These are phyloP conservation scores for Waltergamsia citrina DNA, from an alignment of 2,329 filamentous ascomycete species.

Conservation along the genomic window DNA sequence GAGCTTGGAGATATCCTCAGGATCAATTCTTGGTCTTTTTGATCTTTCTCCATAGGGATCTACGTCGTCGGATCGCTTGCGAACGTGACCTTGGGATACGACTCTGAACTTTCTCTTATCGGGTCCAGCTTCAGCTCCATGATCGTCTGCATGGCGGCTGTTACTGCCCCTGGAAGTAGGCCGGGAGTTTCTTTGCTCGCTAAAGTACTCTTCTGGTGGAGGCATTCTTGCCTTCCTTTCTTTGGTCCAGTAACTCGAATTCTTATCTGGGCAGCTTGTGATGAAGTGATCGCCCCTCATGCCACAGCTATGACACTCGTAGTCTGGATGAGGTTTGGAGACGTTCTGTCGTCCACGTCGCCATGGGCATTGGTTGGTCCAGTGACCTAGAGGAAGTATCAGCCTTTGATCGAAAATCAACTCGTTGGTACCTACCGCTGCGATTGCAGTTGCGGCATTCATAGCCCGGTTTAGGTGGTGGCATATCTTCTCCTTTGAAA, in stretches of 20 bases:
- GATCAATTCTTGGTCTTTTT: not conserved
- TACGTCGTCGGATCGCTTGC: constrained; percentile 1
- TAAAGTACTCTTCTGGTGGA: not conserved
- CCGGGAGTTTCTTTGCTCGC: not conserved
- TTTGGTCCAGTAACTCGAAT: not conserved
- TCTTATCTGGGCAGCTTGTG: constrained; percentile 5
- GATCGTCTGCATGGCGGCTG: too few species aligned
- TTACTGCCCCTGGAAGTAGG: not conserved
- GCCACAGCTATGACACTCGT: constrained; percentile 10
- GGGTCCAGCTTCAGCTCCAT: too few species aligned
- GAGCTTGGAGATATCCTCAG: not conserved
- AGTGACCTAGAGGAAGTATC: too few species aligned
- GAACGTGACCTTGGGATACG: not conserved
- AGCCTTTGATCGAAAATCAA: constrained; percentile 8
- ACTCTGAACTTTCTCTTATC: too few species aligned
- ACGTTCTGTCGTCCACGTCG: constrained; percentile 3
- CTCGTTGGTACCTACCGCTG: not conserved
- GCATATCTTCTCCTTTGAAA: not conserved
- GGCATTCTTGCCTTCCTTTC: not conserved
- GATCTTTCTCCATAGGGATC: not conserved
- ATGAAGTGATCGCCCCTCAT: constrained; percentile 7
- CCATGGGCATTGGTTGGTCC: too few species aligned
- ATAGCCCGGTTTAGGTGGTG: constrained; percentile 1
- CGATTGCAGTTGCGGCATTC: constrained; percentile 6
- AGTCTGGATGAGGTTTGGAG: constrained; percentile 4